phyloP scores from a whole-genome alignment of 495 filamentous ascomycete genomes.

The Bacidia rubella region DNA sequence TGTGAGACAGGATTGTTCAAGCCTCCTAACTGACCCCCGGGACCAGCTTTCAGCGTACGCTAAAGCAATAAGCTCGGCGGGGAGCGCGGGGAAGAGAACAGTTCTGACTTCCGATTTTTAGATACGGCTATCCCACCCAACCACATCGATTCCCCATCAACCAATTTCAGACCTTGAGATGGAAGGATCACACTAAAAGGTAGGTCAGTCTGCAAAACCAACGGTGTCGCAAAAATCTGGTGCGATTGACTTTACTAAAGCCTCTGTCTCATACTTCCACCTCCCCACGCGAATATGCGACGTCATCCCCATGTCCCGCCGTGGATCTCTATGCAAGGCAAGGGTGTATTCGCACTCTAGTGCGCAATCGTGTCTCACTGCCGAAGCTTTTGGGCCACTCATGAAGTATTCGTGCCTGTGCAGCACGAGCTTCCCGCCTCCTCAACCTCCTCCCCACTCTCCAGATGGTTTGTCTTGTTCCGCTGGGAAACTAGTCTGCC shows the following conservation, averaged over 20 bases:
- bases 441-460: neutral
- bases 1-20: too few species aligned
- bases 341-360: too few species aligned
- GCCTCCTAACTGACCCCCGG: too few species aligned
- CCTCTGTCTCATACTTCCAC: neutral
- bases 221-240: neutral
- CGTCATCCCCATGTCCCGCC: neutral
- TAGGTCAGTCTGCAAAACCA: neutral
- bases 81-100: neutral
- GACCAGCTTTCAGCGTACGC: too few species aligned
- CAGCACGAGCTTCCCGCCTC: neutral
- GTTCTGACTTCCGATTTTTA: neutral
- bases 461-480: too few species aligned
- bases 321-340: neutral
- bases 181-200: neutral
- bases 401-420: neutral
- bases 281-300: constrained; percentile 2
- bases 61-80: neutral
- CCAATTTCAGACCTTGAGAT: neutral
- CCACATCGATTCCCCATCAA: neutral
- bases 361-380: neutral
- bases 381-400: neutral
- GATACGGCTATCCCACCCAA: neutral
- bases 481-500: too few species aligned
- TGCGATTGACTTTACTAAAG: neutral